Percentiles rank a stretch among this genome's conserved stretches.
These are phyloP conservation scores for Alternaria gaisen DNA, from an alignment of 2,329 filamentous ascomycete species.

Conservation along the genomic window DNA sequence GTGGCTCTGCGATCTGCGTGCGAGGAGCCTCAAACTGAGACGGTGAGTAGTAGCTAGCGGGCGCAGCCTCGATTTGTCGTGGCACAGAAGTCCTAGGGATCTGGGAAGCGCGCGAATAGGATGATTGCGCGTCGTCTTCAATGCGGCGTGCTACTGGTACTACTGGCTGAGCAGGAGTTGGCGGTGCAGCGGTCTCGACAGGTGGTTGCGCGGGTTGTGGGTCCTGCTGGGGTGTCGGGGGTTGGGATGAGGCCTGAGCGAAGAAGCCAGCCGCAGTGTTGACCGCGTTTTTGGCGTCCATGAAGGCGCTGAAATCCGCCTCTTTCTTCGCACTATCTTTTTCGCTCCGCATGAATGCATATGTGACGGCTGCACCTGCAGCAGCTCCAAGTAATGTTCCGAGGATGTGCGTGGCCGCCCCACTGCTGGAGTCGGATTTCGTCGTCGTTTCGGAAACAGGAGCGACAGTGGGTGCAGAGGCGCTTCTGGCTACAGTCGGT, in stretches of 20 bases:
- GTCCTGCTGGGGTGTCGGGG: constrained; percentile 42
- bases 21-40: constrained; percentile 42
- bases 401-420: constrained; percentile 71
- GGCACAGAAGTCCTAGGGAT: constrained; percentile 27
- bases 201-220: constrained; percentile 38
- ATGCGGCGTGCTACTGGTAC: constrained; percentile 46
- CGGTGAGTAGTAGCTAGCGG: constrained; percentile 46
- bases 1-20: constrained; percentile 33
- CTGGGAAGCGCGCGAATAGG: constrained; percentile 37
- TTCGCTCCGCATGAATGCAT: constrained; percentile 74
- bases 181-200: constrained; percentile 32
- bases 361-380: constrained; percentile 78
- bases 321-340: constrained; percentile 57
- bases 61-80: constrained; percentile 53
- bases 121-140: constrained; percentile 50
- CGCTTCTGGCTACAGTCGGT: constrained; percentile 40
- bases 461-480: constrained; percentile 41
- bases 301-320: constrained; percentile 50
- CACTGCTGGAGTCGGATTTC: constrained; percentile 51
- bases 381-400: constrained; percentile 82
- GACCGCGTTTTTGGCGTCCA: constrained; percentile 44
- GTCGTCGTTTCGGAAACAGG: constrained; percentile 35
- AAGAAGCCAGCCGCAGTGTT: constrained; percentile 39
- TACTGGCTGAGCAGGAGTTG: constrained; percentile 25
- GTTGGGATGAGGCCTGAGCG: constrained; percentile 40